Evolutionary conservation across 179 eudicot species (phyloP), one percentile per base, ranked within the genome.

Genomic region (Actinidia arguta): DNA sequence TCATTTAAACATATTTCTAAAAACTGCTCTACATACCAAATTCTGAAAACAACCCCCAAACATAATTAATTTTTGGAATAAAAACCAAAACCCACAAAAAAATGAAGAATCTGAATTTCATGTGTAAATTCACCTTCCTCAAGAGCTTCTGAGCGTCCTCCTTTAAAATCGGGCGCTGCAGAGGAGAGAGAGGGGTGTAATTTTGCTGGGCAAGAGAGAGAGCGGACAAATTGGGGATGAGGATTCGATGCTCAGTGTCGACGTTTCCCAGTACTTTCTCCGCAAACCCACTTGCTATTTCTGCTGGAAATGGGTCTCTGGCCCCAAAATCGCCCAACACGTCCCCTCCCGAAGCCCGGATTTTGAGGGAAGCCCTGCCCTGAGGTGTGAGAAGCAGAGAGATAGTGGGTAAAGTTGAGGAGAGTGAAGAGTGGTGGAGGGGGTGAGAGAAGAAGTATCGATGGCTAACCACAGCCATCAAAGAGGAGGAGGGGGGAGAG

Each of bases 291-390:
- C 97, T 93, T 54, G 83, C 99, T 4, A 94, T 25, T 70, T 96
- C 99, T 0, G 92, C 99, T 9, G 97, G 97, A 80, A 93, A 94
- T 0, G 99, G 99, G 88, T 94, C 99, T 22, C 98, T 85, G 6
- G 90, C 97, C 24, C 99, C 97, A 52, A 94, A 92, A 79, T 94
- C 99, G 18, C 98, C 98, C 44, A 92, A 64, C 1, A 92, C 8
- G 83, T 94, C 93, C 8, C 82, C 54, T 55, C 78, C 79, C 6
- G 50, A 5, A 42, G 91, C 87, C 5, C 50, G 75, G 44, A 69
- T 78, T 75, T 12, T 62, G 39, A 74, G 14, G 47, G 58, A 3
- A 6, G 55, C 59, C 22, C 47, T 47, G n/a, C 44, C 20, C 1
- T 16, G 80, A 75, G 51, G 22, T 27, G 55, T 18, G 1, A 5